Evolutionary conservation across 139 green algal species (phyloP).

Genomic region (Microglena sp.): DNA sequence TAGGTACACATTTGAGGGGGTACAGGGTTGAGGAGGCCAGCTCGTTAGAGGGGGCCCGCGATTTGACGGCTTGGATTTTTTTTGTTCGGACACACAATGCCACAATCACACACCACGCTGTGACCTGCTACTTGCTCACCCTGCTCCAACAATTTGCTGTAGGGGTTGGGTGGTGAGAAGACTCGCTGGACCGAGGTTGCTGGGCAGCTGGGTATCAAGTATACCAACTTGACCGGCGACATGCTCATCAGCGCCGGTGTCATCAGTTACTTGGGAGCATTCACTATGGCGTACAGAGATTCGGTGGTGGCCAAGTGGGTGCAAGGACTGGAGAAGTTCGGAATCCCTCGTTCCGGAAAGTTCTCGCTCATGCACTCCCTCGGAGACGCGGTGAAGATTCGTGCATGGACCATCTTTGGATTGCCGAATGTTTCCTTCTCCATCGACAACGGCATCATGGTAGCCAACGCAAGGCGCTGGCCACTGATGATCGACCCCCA

Average conservation of each 20-base stretch:
- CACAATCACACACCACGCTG: too few relatives aligned
- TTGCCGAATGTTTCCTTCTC: conserved; percentile 60
- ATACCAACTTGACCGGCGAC: conserved; percentile 63
- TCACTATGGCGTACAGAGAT: conserved; percentile 51
- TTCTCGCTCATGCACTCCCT: conserved; percentile 43
- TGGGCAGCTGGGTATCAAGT: background rate
- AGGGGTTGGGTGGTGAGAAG: conserved; percentile 62
- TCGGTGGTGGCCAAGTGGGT: conserved; percentile 40
- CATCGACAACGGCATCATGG: conserved; percentile 70
- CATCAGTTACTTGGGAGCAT: conserved; percentile 63
- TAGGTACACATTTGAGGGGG: too few relatives aligned
- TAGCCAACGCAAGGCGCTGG: conserved; percentile 51
- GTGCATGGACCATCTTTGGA: conserved; percentile 51
- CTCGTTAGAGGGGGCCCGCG: too few relatives aligned
- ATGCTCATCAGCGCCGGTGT: conserved; percentile 59
- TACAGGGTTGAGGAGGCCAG: too few relatives aligned
- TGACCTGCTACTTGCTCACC: too few relatives aligned
- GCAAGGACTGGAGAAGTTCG: background rate
- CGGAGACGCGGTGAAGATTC: conserved; percentile 38
- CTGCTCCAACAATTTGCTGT: too few relatives aligned
- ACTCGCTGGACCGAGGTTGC: conserved; percentile 53
- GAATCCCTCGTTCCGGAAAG: conserved; percentile 36
- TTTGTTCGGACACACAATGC: too few relatives aligned
- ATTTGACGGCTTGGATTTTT: too few relatives aligned
- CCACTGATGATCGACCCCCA: conserved; percentile 74